Percentiles rank a stretch among this genome's conserved stretches.
Conservation (phyloP, 2,329 filamentous ascomycete genomes). For the Herpotrichia juniperi region DNA sequence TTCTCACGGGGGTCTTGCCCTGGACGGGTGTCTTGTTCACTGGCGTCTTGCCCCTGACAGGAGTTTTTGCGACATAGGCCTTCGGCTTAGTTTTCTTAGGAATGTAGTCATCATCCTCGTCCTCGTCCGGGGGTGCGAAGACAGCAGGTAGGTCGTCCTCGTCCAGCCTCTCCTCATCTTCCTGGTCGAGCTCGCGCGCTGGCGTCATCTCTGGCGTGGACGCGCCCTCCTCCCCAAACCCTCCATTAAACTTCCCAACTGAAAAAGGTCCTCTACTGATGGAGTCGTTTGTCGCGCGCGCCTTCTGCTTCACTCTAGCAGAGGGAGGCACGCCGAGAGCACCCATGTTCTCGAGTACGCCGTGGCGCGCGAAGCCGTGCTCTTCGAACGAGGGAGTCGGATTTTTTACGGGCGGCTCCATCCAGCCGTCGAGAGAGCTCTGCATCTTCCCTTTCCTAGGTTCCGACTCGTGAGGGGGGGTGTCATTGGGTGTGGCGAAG, state of each 20-base stretch:
- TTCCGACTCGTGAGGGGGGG: slow-evolving; percentile 28
- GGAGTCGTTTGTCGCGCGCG: slow-evolving; percentile 51
- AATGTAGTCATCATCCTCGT: slow-evolving; percentile 55
- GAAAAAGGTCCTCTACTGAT: slow-evolving; percentile 46
- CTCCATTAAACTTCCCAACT: slow-evolving; percentile 48
- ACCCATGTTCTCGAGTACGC: slow-evolving; percentile 83
- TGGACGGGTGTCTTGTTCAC: slow-evolving; percentile 40
- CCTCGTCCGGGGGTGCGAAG: slow-evolving; percentile 40
- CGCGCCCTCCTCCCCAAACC: slow-evolving; percentile 47
- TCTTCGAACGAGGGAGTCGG: slow-evolving; percentile 77
- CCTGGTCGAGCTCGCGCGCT: slow-evolving; percentile 45
- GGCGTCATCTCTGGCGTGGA: slow-evolving; percentile 55
- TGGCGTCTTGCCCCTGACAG: slow-evolving; percentile 31
- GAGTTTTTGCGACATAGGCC: slow-evolving; percentile 24
- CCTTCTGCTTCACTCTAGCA: slow-evolving; percentile 63
- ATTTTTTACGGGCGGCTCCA: slow-evolving; percentile 61
- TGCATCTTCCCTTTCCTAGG: slow-evolving; percentile 42
- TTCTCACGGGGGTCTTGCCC: slow-evolving; percentile 36
- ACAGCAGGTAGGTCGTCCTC: slow-evolving; percentile 37
- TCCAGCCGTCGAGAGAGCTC: slow-evolving; percentile 55
- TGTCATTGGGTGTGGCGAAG: slow-evolving; percentile 36
- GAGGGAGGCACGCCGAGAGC: slow-evolving; percentile 76
- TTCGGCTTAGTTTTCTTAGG: slow-evolving; percentile 45
- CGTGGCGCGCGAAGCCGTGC: slow-evolving; percentile 72
- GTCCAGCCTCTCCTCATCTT: slow-evolving; percentile 47